These are phyloP conservation scores for Citrus mangshanensis DNA, from an alignment of 345 rosid species.

Conservation along the genomic window DNA sequence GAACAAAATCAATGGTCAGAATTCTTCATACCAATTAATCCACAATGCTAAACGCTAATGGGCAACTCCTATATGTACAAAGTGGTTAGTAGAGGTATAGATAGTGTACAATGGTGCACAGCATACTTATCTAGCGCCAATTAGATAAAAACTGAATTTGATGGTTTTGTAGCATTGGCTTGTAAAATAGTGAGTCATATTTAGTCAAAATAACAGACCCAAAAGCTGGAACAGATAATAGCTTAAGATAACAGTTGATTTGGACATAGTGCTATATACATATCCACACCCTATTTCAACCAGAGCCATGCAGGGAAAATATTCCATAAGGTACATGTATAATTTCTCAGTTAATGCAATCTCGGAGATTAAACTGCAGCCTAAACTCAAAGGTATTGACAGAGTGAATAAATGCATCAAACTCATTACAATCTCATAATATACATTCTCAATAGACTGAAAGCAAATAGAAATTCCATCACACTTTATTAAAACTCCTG, in stretches of 20 bases:
- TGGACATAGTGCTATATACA: background rate
- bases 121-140: background rate
- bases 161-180: background rate
- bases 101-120: background rate
- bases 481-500: background rate
- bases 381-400: background rate
- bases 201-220: background rate
- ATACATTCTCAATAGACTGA: background rate
- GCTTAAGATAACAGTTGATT: background rate
- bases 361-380: background rate
- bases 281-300: background rate
- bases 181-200: background rate
- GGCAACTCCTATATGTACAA: background rate
- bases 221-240: background rate
- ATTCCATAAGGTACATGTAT: background rate
- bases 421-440: background rate
- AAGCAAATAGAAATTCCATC: background rate
- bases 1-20: background rate
- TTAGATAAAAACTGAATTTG: background rate
- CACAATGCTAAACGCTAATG: background rate
- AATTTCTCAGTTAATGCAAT: background rate
- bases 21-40: background rate
- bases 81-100: background rate
- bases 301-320: background rate
- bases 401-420: background rate